These are phyloP conservation scores for Ustilago loliicola DNA, from an alignment of 1,284 basidiomycete species.

Conservation along the genomic window DNA sequence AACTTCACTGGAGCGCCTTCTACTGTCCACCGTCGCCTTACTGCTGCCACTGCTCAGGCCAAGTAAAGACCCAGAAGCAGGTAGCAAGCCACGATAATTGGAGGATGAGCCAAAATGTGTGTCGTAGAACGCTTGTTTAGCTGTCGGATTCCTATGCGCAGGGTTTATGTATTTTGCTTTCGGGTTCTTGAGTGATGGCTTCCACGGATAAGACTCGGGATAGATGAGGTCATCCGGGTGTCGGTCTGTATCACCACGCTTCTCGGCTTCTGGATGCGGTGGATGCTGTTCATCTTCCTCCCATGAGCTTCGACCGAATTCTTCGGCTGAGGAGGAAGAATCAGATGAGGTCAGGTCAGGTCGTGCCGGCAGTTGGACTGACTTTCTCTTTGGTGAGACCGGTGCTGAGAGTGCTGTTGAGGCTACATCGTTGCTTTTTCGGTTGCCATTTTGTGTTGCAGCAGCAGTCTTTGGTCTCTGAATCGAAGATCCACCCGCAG, in stretches of 20 bases:
- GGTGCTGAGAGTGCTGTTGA: conserved; percentile 10
- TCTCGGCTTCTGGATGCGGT: neutral
- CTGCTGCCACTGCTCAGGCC: conserved; percentile 3
- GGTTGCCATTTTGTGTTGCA: neutral
- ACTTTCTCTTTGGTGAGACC: conserved; percentile 14
- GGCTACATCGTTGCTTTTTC: neutral
- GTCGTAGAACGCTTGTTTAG: conserved; percentile 63
- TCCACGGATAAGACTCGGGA: conserved; percentile 41
- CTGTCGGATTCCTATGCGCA: conserved; percentile 57
- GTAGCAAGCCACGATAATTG: conserved; percentile 40
- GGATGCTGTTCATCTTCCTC: neutral
- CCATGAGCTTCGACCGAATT: conserved; percentile 4
- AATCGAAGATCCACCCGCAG: conserved; percentile 6
- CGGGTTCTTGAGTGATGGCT: conserved; percentile 26
- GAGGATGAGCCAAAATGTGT: conserved; percentile 56
- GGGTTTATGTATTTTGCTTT: conserved; percentile 38
- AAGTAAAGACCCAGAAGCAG: conserved; percentile 26
- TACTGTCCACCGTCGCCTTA: neutral
- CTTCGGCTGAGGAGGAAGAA: conserved; percentile 26
- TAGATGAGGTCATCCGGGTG: conserved; percentile 48
- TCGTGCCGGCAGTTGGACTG: neutral
- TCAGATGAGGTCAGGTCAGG: conserved; percentile 22
- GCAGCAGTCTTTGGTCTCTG: neutral
- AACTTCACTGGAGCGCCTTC: conserved; percentile 16
- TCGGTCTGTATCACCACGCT: neutral